Evolutionary conservation across 148 eudicot genomes (phyloP).

Genomic region (Heliamphora exappendiculata): DNA sequence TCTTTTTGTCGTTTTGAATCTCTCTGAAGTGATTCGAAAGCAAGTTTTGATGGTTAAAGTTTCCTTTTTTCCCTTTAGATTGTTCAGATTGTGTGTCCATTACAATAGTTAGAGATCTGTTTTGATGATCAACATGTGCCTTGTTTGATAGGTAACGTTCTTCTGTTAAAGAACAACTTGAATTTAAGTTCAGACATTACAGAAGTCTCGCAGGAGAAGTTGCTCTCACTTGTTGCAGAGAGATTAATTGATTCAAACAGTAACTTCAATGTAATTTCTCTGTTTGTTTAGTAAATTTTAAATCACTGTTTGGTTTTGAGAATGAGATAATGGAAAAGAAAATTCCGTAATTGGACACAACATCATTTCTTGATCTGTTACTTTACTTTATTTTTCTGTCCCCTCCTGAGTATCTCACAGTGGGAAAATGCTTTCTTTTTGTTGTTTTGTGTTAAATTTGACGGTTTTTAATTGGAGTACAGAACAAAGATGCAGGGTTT

Average conservation of each 20-base stretch:
- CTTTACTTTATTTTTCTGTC: not conserved
- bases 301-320: not conserved
- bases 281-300: slow-evolving; percentile 1
- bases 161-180: slow-evolving; percentile 70
- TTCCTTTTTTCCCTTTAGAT: not conserved
- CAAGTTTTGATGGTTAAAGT: not conserved
- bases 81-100: not conserved
- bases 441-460: slow-evolving; percentile 10
- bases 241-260: slow-evolving; percentile 78
- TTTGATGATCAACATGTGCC: slow-evolving; percentile 8
- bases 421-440: not conserved
- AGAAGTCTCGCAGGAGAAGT: slow-evolving; percentile 89
- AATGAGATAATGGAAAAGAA: slow-evolving; percentile 1
- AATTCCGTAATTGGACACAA: not conserved
- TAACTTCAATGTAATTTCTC: slow-evolving; percentile 51
- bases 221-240: slow-evolving; percentile 89
- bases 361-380: not conserved
- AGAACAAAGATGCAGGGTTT: slow-evolving; percentile 83
- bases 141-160: slow-evolving; percentile 63
- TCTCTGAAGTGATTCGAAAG: not conserved
- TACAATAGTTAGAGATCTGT: not conserved
- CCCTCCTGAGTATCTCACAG: not conserved
- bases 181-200: slow-evolving; percentile 56
- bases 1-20: not conserved
- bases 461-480: slow-evolving; percentile 25